These are phyloP conservation scores for Zygoascus sp. DNA, from an alignment of 1,139 yeast species.

Conservation along the genomic window DNA sequence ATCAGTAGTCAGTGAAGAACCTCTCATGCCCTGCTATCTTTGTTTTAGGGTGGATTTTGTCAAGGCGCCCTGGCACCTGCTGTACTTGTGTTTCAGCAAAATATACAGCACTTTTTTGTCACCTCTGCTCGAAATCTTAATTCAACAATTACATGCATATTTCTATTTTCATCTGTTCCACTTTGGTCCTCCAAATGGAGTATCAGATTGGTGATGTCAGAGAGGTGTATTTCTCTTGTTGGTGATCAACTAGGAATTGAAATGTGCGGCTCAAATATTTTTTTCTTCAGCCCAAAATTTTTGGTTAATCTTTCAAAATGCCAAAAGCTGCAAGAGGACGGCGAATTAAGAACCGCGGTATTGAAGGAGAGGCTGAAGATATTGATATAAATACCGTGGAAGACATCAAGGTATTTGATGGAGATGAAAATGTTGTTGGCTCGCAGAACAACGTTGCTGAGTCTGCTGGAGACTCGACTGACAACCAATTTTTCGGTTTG, in stretches of 20 bases:
- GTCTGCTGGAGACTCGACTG: neutral
- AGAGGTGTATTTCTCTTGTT: neutral
- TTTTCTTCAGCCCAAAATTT: neutral
- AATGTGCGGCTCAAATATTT: slow-evolving; percentile 4
- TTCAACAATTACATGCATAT: no score
- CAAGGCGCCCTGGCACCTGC: no score
- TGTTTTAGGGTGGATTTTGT: no score
- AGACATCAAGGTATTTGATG: slow-evolving; percentile 14
- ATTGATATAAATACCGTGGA: slow-evolving; percentile 12
- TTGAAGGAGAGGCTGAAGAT: slow-evolving; percentile 7
- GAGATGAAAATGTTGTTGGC: neutral
- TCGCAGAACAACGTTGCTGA: neutral
- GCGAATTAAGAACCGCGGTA: slow-evolving; percentile 10
- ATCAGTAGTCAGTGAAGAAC: no score
- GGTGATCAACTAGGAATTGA: neutral
- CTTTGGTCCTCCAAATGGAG: no score
- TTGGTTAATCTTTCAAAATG: neutral
- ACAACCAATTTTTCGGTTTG: slow-evolving; percentile 64
- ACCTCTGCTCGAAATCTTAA: no score
- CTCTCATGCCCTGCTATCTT: no score
- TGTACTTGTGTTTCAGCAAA: no score
- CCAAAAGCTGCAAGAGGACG: slow-evolving; percentile 13
- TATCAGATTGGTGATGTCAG: neutral
- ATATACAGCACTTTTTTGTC: no score
- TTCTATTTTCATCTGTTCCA: no score